Evolutionary conservation across 2,329 filamentous ascomycete species (phyloP).

Genomic region (Talaromyces sp.): DNA sequence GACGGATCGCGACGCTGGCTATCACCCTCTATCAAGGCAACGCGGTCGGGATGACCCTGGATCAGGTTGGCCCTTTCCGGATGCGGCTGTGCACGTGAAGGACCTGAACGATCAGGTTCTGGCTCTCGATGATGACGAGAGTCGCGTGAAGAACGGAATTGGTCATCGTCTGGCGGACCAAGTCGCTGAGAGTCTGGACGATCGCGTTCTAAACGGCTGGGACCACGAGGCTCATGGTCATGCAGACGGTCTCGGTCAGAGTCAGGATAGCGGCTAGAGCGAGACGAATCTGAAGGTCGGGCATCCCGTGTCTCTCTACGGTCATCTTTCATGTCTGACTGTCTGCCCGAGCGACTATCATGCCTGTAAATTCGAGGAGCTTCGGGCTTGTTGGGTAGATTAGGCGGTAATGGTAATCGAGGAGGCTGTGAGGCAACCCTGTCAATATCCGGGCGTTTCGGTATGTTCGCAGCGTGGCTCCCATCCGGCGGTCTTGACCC

Average conservation of each 20-base stretch:
- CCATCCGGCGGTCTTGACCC: constrained; percentile 26
- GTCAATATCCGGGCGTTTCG: constrained; percentile 38
- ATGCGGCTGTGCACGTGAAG: constrained; percentile 27
- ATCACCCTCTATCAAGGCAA: constrained; percentile 20
- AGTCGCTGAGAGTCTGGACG: constrained; percentile 23
- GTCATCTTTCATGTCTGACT: constrained; percentile 35
- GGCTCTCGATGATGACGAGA: constrained; percentile 31
- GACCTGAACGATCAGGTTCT: constrained; percentile 34
- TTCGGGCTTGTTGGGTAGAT: constrained; percentile 33
- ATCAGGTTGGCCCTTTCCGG: constrained; percentile 33
- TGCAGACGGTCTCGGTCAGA: constrained; percentile 33
- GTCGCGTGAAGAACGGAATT: constrained; percentile 28
- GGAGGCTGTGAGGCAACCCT: constrained; percentile 23
- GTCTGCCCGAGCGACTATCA: constrained; percentile 34
- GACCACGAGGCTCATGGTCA: constrained; percentile 34
- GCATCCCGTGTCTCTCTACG: constrained; percentile 30
- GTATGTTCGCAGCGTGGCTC: constrained; percentile 27
- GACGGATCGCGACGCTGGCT: constrained; percentile 28
- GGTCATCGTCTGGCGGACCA: constrained; percentile 32
- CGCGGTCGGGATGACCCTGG: constrained; percentile 28
- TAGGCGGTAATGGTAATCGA: constrained; percentile 30
- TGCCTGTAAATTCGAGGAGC: constrained; percentile 31
- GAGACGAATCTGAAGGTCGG: constrained; percentile 34
- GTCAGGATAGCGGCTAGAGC: constrained; percentile 33
- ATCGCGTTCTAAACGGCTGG: constrained; percentile 33